These are phyloP conservation scores for Willaertia magna DNA, from an alignment of 208 protist species.

Conservation along the genomic window DNA sequence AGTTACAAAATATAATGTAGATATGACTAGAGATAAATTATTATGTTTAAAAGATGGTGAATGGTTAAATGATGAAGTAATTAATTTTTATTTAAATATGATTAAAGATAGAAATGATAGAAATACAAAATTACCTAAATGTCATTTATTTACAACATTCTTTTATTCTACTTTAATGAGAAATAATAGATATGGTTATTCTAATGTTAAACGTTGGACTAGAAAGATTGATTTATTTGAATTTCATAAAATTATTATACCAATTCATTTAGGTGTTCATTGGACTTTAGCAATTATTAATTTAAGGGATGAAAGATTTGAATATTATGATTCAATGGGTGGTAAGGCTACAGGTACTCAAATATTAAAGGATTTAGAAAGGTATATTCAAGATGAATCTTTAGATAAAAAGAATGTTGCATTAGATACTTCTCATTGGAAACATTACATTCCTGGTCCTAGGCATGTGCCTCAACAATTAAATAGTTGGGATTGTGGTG, in stretches of 20 bases:
- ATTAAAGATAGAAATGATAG: conserved; percentile 14
- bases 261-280: conserved; percentile 37
- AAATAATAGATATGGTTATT: conserved; percentile 23
- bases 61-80: conserved; percentile 43
- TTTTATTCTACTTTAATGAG: conserved; percentile 31
- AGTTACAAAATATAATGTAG: not conserved
- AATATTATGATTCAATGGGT: conserved; percentile 42
- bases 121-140: conserved; percentile 8
- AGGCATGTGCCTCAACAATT: not conserved
- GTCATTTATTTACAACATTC: conserved; percentile 37
- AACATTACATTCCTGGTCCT: not conserved
- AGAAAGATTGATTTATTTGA: conserved; percentile 30
- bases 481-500: conserved; percentile 11
- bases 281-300: conserved; percentile 45
- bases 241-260: conserved; percentile 37
- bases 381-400: not conserved
- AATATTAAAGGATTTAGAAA: not conserved
- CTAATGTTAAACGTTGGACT: conserved; percentile 32
- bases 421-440: not conserved
- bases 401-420: conserved; percentile 2
- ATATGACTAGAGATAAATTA: not conserved
- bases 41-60: not conserved
- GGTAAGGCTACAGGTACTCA: not conserved
- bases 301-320: conserved; percentile 31
- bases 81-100: conserved; percentile 38